Percentiles rank a stretch among this genome's conserved stretches.
These are phyloP conservation scores for Penicillium brasilianum DNA, from an alignment of 2,329 filamentous ascomycete genomes.

Conservation along the genomic window DNA sequence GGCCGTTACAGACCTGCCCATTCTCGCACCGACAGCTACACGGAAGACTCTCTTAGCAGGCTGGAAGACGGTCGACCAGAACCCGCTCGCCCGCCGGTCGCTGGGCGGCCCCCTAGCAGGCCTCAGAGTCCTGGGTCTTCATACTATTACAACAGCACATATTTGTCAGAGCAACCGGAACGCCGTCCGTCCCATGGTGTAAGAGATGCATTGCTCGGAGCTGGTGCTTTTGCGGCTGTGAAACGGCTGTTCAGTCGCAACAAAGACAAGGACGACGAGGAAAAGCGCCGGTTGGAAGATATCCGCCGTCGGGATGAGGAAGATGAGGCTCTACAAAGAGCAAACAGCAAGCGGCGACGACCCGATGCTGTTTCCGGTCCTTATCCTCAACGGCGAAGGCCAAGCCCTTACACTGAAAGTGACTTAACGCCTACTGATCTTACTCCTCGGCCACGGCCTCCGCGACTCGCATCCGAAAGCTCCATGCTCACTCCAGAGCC, in stretches of 20 bases:
- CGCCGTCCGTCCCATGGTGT: conserved; percentile 54
- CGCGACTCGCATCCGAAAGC: conserved; percentile 38
- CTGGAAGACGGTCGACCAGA: conserved; percentile 61
- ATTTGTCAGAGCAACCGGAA: conserved; percentile 51
- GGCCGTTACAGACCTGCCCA: conserved; percentile 59
- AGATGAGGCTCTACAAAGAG: conserved; percentile 58
- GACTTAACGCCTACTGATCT: conserved; percentile 46
- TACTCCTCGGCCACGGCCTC: conserved; percentile 33
- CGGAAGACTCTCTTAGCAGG: conserved; percentile 48
- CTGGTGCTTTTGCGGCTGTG: conserved; percentile 67
- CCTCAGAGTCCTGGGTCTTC: conserved; percentile 43
- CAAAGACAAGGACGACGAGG: conserved; percentile 58
- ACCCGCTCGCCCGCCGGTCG: conserved; percentile 37
- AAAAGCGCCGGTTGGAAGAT: conserved; percentile 64
- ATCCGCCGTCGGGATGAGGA: conserved; percentile 57
- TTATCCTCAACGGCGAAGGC: conserved; percentile 39
- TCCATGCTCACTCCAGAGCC: conserved; percentile 41
- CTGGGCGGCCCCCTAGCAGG: conserved; percentile 41
- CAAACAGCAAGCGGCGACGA: conserved; percentile 63
- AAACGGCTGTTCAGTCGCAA: conserved; percentile 66
- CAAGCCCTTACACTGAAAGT: conserved; percentile 43
- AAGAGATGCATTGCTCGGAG: conserved; percentile 67
- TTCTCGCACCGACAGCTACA: conserved; percentile 51
- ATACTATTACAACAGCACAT: conserved; percentile 48
- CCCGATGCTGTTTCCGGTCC: conserved; percentile 67